Conservation (phyloP, 2,329 filamentous ascomycete species). For the Dactylellina parvicollis region DNA sequence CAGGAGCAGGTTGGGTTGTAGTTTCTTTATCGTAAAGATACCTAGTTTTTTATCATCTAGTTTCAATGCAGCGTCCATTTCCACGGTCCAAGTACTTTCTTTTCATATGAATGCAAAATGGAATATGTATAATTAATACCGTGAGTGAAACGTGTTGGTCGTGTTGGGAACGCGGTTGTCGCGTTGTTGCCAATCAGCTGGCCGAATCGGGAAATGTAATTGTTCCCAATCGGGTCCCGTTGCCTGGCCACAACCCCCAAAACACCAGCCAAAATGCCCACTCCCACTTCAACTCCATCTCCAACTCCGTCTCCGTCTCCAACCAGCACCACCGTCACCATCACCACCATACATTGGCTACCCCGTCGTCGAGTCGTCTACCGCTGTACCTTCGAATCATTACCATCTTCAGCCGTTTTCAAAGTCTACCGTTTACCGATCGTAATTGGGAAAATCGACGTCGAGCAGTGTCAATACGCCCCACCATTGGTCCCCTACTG, state of each 20-base stretch:
- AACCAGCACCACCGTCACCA: neutral
- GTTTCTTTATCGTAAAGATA: neutral
- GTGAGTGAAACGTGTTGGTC: constrained; percentile 5
- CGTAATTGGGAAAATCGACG: neutral
- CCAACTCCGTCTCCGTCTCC: neutral
- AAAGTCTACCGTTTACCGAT: neutral
- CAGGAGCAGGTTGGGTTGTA: neutral
- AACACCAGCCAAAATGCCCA: constrained; percentile 28
- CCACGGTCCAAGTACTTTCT: too few species aligned
- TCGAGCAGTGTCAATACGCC: constrained; percentile 3
- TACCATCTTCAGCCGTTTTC: constrained; percentile 1
- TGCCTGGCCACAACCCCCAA: constrained; percentile 33
- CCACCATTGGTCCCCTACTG: neutral
- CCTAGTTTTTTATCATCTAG: neutral
- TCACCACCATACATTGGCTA: neutral
- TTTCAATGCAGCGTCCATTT: too few species aligned
- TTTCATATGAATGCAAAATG: too few species aligned
- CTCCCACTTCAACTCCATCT: neutral
- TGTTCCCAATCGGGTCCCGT: constrained; percentile 38
- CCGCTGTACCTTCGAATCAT: neutral
- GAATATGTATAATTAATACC: too few species aligned
- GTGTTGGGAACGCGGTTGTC: constrained; percentile 31
- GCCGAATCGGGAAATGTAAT: constrained; percentile 45
- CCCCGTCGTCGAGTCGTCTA: constrained; percentile 10
- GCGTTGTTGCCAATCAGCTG: constrained; percentile 14